phyloP scores from a whole-genome alignment of 2,329 filamentous ascomycete genomes.

The Aspergillus bombycis region DNA sequence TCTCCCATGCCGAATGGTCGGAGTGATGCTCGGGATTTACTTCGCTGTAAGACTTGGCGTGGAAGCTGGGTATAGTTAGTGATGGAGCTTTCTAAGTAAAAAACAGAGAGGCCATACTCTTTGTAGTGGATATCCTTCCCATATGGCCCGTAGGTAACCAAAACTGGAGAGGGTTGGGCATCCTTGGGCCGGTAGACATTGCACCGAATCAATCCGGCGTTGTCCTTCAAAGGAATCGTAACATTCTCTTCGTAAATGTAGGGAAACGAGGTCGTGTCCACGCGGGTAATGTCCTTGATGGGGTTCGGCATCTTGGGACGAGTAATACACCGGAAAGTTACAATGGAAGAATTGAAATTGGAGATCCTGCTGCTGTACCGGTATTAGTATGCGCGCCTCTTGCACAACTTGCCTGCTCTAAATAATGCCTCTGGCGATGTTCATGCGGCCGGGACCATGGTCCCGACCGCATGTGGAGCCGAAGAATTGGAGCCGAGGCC shows the following conservation, averaged over 20 bases:
- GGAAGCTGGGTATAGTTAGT: slow-evolving; percentile 46
- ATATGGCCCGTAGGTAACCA: slow-evolving; percentile 74
- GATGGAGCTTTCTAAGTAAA: too few species aligned
- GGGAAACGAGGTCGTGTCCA: slow-evolving; percentile 35
- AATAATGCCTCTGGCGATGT: neutral
- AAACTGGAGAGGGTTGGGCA: slow-evolving; percentile 54
- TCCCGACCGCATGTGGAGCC: slow-evolving; percentile 30
- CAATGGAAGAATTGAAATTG: neutral
- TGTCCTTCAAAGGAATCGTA: slow-evolving; percentile 47
- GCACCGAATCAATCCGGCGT: slow-evolving; percentile 48
- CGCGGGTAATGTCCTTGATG: slow-evolving; percentile 35
- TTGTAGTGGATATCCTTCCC: slow-evolving; percentile 72
- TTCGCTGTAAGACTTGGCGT: slow-evolving; percentile 54
- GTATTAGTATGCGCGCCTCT: neutral
- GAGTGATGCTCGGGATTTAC: slow-evolving; percentile 59
- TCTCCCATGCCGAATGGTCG: slow-evolving; percentile 62
- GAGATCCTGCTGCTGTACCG: neutral
- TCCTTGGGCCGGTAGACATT: slow-evolving; percentile 56
- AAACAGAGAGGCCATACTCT: slow-evolving; percentile 33
- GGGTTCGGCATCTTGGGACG: slow-evolving; percentile 30
- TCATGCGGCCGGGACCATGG: neutral
- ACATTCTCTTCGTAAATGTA: slow-evolving; percentile 58
- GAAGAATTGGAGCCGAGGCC: slow-evolving; percentile 16
- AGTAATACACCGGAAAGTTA: neutral
- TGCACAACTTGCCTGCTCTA: neutral